Base-by-base conservation (phyloP, 176 grass and related monocot genomes). In the Aegilops tauschii region DNA sequence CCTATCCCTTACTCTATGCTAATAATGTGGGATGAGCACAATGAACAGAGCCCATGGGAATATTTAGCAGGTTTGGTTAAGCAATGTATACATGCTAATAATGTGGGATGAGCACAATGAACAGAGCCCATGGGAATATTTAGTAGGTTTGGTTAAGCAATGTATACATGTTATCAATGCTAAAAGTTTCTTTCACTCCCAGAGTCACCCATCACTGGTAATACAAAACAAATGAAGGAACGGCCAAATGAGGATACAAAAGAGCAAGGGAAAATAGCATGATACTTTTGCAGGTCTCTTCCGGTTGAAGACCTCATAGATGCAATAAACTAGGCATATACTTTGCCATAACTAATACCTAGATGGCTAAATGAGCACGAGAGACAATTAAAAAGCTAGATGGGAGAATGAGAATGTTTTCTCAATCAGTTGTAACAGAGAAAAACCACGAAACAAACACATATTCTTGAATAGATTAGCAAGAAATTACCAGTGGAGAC, bases 401-500 rank as follows among this genome's bases (percentile, higher is more conserved):
- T 68, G 21, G 49, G 67, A 63, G 35, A 76, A 76, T 66, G 31
- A 42, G 56, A 4, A 42, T 59, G 31, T 39, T 77, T 63, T 77
- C 36, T 9, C 5, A 2, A 67, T 20, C 9, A 69, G 73, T 31
- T 72, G 62, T 14, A 64, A 70, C 30, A 86, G 49, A 49, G n/a
- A 20, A 83, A 21, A 36, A 73, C 11, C 28, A 80, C 10, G 61
- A 83, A 84, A 84, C 9, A 80, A 74, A 69, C 65, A 79, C 25
- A 30, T 27, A 35, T 90, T 71, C 21, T 40, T 78, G 63, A 79
- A 45, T 18, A 87, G 47, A 56, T 80, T 45, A 80, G 62, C 31
- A 69, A 69, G 16, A 84, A 75, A 77, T 88, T 91, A 91, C 89
- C 89, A 84, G 61, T 3, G 68, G n/a, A 84, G 61, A 76, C 47